phyloP scores from a whole-genome alignment of 371 early-diverging fungal species.

The Mortierella sp. region DNA sequence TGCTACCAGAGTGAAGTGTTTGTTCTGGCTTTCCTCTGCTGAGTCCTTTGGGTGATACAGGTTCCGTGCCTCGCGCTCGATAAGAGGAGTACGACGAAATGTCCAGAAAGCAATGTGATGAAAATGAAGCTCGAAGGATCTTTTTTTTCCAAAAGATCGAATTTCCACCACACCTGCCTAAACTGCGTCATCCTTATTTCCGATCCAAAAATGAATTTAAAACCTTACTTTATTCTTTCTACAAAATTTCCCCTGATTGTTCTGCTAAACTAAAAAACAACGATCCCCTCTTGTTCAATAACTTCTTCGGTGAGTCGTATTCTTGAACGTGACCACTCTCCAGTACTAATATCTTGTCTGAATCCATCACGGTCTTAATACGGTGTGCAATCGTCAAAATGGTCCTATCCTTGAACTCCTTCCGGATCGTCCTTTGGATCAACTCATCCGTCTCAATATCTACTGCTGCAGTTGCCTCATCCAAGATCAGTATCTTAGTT shows the following conservation, averaged over 20 bases:
- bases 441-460: conserved; percentile 81
- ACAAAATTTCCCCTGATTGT: background rate
- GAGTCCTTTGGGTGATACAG: too few species aligned
- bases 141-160: too few species aligned
- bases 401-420: conserved; percentile 60
- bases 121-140: too few species aligned
- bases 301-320: conserved; percentile 11
- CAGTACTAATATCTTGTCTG: conserved; percentile 67
- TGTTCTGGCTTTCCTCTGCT: too few species aligned
- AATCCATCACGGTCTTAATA: conserved; percentile 89
- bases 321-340: conserved; percentile 50
- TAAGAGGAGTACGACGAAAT: too few species aligned
- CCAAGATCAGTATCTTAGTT: conserved; percentile 65
- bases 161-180: too few species aligned
- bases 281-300: background rate
- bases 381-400: conserved; percentile 47
- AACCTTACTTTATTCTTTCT: too few species aligned
- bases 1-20: too few species aligned
- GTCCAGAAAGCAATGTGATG: too few species aligned
- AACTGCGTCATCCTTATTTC: too few species aligned
- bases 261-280: conserved; percentile 2
- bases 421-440: conserved; percentile 86
- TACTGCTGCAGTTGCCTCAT: conserved; percentile 84
- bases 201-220: too few species aligned
- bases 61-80: too few species aligned